Evolutionary conservation across 2,329 filamentous ascomycete genomes (phyloP), one percentile per base, ranked within the genome.

Genomic region (Shiraia bambusicola): DNA sequence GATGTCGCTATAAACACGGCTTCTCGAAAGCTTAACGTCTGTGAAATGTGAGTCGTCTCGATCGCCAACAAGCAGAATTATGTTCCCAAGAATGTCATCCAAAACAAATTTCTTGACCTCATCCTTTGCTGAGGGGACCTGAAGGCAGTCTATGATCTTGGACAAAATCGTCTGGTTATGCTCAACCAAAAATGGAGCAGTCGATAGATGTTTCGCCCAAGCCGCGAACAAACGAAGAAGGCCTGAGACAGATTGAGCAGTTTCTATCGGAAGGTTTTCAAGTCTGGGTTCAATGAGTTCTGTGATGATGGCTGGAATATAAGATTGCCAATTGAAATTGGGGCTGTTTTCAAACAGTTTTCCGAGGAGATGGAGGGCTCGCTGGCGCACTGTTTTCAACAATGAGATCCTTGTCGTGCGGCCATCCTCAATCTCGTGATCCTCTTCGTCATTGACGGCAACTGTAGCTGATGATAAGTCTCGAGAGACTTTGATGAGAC

Each of bases 41-140:
- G 70, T 66, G 0, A 58, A 39, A 2, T 47, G 29, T 2, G 35
- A 9, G 5, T 50, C 47, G 4, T 49, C 47, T 13, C 40, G 39
- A 10, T 15, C 28, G 7, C 37, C 26, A 4, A 59, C 57, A 29
- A 63, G 56, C 15, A 42, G 40, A 16, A 65, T 52, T 5, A 62
- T 36, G 33, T 37, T 59, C 28, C 77, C 25, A 92, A 98, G 67
- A 29, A 97, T 84, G 9, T 82, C 72, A 43, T 80, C 78, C 22
- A 98, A 74, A 1, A 91, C 81, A 63, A 88, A 95, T 1, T 87
- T 71, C 61, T 91, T 93, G 41, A 98, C 91, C 42, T 90, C 85
- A 48, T 92, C 87, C 65, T 93, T 93, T 0, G 87, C 82, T 39
- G 87, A 92, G 32, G 80, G 76, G 5, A 86, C 76, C 4, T 77